Base-by-base conservation (phyloP, 2,329 filamentous ascomycete species). In the Calonectria pseudoreteaudii region DNA sequence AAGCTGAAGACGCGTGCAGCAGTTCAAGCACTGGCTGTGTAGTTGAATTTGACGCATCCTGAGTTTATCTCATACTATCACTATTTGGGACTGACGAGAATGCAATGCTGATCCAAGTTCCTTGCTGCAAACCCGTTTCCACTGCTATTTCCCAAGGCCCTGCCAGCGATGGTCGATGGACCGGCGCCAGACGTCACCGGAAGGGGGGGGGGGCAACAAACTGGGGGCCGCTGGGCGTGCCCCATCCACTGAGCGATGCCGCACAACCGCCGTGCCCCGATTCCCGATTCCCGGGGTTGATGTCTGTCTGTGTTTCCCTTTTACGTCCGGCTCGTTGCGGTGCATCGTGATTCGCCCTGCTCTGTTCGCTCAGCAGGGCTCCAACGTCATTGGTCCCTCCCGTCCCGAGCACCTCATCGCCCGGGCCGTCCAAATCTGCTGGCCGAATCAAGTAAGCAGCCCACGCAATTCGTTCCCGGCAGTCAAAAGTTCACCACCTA, bases 341-440 rank as follows among this genome's bases (percentile, higher is more conserved):
- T 20, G 49, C 56, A n/a, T 11, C 26, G 52, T 56, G 56, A 62
- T 62, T 62, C 56, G 56, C 56, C 23, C 36, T 36, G 56, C n/a
- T 28, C 26, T 62, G 34, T 41, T 30, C 5, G 11, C 66, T 41
- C 44, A 36, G 56, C 50, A 18, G 30, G 30, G 31, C 68, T 52
- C 53, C 62, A 28, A 66, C 53, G 31, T 34, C 53, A 73, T 71
- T 73, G 71, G 71, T 30, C 30, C 49, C n/a, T 28, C 52, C 7
- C 4, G 30, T 66, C 44, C 44, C 41, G 18, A 71, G 71, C 71
- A 73, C 71, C 71, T 73, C 71, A 73, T 71, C 64, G 31, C 62
- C 50, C 38, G 60, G 60, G 20, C 23, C 34, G 52, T 47, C 41
- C 10, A 11, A 49, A 36, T 44, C 53, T 26, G 56, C 65, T 66